Percentiles rank a stretch among this genome's conserved stretches.
Conservation (phyloP, 2,329 filamentous ascomycete species). For the Metarhizium robertsii region DNA sequence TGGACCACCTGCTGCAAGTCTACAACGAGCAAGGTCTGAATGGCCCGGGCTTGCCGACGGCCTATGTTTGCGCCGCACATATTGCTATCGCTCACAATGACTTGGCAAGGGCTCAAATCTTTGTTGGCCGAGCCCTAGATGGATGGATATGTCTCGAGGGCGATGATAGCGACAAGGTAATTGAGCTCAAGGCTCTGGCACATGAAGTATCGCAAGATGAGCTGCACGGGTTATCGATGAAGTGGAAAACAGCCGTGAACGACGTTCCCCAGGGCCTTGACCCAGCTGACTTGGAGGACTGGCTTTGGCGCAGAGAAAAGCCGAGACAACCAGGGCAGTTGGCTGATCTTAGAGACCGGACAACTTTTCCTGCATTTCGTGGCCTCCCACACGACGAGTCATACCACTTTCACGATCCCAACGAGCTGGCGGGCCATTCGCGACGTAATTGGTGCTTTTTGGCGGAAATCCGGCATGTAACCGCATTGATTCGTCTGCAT, state of each 20-base stretch:
- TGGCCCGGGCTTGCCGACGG: fast-evolving
- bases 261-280: background rate
- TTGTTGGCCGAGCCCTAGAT: background rate
- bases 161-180: background rate
- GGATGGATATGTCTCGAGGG: background rate
- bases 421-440: background rate
- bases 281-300: background rate
- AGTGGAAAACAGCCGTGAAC: background rate
- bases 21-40: background rate
- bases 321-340: background rate
- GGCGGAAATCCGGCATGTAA: background rate
- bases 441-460: background rate
- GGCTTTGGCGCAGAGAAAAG: background rate
- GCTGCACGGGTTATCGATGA: background rate
- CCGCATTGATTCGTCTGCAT: background rate
- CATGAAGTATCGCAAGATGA: background rate
- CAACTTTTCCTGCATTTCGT: background rate
- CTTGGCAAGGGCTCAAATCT: background rate
- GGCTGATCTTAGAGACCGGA: background rate
- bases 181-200: background rate
- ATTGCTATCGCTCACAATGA: background rate
- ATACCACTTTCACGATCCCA: background rate
- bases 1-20: background rate
- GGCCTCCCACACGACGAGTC: background rate
- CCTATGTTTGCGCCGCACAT: background rate